These are phyloP conservation scores for Moniliophthora roreri DNA, from an alignment of 1,284 basidiomycete species.

Conservation along the genomic window DNA sequence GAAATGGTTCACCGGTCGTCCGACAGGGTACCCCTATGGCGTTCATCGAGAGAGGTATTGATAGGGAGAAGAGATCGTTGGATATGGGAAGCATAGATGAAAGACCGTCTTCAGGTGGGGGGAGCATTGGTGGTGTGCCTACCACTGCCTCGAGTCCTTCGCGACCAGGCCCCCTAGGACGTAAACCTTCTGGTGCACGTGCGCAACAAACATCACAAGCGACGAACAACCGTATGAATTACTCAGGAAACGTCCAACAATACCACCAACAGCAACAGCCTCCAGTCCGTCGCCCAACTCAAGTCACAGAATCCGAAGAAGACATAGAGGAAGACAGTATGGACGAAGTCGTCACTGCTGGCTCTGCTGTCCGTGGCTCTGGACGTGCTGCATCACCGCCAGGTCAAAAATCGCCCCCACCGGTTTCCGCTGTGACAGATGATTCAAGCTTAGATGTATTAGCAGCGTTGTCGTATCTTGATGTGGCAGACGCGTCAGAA, in stretches of 20 bases:
- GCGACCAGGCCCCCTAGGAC: conserved; percentile 44
- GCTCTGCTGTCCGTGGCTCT: no score
- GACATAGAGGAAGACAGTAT: conserved; percentile 14
- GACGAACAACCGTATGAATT: conserved; percentile 1
- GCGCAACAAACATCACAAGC: conserved; percentile 46
- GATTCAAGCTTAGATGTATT: conserved; percentile 4
- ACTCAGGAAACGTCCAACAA: background rate
- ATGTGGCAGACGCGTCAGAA: background rate
- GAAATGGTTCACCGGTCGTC: conserved; percentile 20
- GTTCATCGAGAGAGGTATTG: conserved; percentile 27
- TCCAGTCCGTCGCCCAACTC: conserved; percentile 1
- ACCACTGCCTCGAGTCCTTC: conserved; percentile 25
- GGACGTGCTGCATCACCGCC: background rate
- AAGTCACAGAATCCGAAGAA: conserved; percentile 11
- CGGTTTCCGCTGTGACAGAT: background rate
- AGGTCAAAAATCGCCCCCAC: background rate
- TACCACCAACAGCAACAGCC: conserved; percentile 6
- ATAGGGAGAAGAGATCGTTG: background rate
- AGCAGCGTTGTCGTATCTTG: conserved; percentile 2
- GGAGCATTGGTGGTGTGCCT: background rate
- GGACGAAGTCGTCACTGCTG: background rate
- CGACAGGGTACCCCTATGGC: conserved; percentile 41
- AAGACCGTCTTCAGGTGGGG: conserved; percentile 14
- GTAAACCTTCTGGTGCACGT: conserved; percentile 86
- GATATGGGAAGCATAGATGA: background rate